These are phyloP conservation scores for Ettlia oleoabundans DNA, from an alignment of 139 green algal species.

Conservation along the genomic window DNA sequence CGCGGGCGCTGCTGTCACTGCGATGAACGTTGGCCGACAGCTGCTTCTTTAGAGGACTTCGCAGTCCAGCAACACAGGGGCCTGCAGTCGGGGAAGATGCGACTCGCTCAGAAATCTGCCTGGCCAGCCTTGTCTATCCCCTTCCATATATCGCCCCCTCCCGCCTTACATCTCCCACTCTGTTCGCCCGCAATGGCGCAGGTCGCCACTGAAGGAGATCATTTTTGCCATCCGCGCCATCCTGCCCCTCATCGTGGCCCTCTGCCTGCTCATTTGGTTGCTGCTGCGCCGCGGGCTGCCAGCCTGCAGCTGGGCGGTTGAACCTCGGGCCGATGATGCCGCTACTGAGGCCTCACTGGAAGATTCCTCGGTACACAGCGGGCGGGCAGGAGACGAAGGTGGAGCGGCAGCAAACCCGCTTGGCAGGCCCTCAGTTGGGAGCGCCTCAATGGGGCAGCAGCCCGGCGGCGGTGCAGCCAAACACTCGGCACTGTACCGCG, in stretches of 20 bases:
- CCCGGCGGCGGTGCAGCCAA: neutral
- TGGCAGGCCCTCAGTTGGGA: neutral
- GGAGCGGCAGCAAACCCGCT: neutral
- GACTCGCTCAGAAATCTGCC: neutral
- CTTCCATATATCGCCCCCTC: too few relatives aligned
- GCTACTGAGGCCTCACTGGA: neutral
- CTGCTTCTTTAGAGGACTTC: too few relatives aligned
- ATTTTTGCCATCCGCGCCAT: slow-evolving; percentile 59
- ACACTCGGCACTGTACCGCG: neutral
- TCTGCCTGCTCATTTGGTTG: slow-evolving; percentile 46
- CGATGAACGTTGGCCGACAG: too few relatives aligned
- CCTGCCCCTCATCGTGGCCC: slow-evolving; percentile 41
- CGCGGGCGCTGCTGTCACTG: too few relatives aligned
- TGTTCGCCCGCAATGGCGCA: neutral
- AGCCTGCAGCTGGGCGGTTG: slow-evolving; percentile 13
- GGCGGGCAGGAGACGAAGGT: neutral
- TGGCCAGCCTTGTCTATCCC: too few relatives aligned
- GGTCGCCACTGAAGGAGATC: slow-evolving; percentile 49
- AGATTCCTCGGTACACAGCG: neutral
- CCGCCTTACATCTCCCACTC: neutral
- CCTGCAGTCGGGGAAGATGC: neutral
- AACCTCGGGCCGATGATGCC: slow-evolving; percentile 1
- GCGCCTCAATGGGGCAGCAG: neutral
- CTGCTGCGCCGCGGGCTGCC: slow-evolving; percentile 44
- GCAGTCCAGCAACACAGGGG: neutral